phyloP scores from a whole-genome alignment of 2,329 filamentous ascomycete genomes.

The Incumbomyces lentus region DNA sequence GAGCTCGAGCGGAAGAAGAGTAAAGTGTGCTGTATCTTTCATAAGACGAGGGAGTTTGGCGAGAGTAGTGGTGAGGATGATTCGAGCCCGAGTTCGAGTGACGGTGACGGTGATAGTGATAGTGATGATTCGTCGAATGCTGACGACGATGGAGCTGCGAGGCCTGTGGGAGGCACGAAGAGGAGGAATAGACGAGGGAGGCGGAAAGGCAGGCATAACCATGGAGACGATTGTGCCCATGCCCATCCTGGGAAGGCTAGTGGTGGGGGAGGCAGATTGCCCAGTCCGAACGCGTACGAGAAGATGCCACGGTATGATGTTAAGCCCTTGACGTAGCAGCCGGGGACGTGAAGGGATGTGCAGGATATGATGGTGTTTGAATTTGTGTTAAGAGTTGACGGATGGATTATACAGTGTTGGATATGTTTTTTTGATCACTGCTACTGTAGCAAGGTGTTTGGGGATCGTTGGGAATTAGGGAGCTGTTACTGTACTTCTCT shows the following conservation, averaged over 20 bases:
- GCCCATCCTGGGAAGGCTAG: conserved; percentile 19
- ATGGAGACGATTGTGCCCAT: conserved; percentile 17
- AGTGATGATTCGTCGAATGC: conserved; percentile 30
- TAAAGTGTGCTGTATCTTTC: conserved; percentile 99
- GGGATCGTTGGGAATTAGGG: too few relatives aligned
- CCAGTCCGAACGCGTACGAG: conserved; percentile 39
- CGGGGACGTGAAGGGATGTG: background rate
- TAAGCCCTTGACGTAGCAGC: conserved; percentile 7
- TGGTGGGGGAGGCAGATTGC: conserved; percentile 22
- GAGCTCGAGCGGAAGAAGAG: conserved; percentile 86
- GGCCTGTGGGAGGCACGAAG: conserved; percentile 17
- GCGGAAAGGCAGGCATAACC: conserved; percentile 10
- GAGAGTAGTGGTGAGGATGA: conserved; percentile 60
- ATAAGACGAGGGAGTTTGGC: conserved; percentile 68
- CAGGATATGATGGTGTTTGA: background rate
- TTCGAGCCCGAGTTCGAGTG: conserved; percentile 30
- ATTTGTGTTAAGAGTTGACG: too few relatives aligned
- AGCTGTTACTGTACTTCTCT: too few relatives aligned
- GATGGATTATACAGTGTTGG: too few relatives aligned
- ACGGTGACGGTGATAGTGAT: conserved; percentile 40
- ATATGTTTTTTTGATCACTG: too few relatives aligned
- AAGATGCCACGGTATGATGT: conserved; percentile 30
- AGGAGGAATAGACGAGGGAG: conserved; percentile 21
- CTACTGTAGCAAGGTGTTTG: too few relatives aligned
- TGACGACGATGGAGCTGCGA: conserved; percentile 26